Base-by-base conservation (phyloP, 2,329 filamentous ascomycete species). In the Neonectria coccinea region DNA sequence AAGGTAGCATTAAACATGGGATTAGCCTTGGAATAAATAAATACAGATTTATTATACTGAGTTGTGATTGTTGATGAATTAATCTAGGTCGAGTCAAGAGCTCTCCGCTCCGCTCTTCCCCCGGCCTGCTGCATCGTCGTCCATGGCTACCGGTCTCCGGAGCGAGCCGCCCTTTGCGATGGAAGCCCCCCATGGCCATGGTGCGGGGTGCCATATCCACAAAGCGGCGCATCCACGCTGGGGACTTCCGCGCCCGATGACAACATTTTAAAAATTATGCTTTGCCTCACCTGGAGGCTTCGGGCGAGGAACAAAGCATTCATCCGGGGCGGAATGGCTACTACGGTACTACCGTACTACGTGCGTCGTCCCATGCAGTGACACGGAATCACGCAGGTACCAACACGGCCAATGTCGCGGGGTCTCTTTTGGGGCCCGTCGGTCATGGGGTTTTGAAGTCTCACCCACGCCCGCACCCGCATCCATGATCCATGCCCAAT, bases 351-450 rank as follows among this genome's bases (percentile, higher is more conserved):
- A 6, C 25, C 20, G 20, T 25, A 5, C 25, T 25, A 6, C 25
- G 25, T 25, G 25, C 25, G 25, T 6, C 25, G 25, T 25, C 25
- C 25, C 42, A 68, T 73, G 68, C 63, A 56, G 62, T 67, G 67
- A 62, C 66, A 73, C 68, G 58, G 58, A 71, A 69, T 57, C 62
- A 73, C 71, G 71, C 71, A 73, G 71, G 71, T 73, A 74, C 71
- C 66, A 58, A 56, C 53, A 31, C 50, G 33, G 51, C 51, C 56
- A 64, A 51, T 59, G 54, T 59, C 61, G 56, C 61, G 51, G 61
- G 61, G 61, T 45, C 27, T 51, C 55, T 58, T 48, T 25, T 25
- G 25, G 25, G 14, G 29, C 36, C 44, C 44, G 14, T 45, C 61
- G 36, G 56, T 56, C 51, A 64, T 56, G 45, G 31, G 61, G 47